phyloP scores from a whole-genome alignment of 2,329 filamentous ascomycete species.

The Alternaria sp. region DNA sequence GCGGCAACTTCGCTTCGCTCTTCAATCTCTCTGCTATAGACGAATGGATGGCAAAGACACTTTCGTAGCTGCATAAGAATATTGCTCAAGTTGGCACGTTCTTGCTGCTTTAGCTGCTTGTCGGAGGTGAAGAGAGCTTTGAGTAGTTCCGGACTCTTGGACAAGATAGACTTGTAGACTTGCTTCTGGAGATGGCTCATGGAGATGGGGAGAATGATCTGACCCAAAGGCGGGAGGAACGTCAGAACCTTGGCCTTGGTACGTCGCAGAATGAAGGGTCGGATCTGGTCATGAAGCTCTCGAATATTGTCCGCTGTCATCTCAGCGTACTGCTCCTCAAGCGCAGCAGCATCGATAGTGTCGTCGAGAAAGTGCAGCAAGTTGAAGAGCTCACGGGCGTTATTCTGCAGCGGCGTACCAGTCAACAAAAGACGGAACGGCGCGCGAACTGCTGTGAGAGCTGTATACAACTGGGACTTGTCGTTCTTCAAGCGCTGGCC shows the following conservation, averaged over 20 bases:
- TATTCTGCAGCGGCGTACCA: conserved; percentile 91
- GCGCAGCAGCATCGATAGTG: conserved; percentile 68
- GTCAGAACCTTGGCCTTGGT: conserved; percentile 91
- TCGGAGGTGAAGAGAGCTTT: conserved; percentile 79
- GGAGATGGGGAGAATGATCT: conserved; percentile 94
- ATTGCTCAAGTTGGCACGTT: conserved; percentile 86
- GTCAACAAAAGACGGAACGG: conserved; percentile 88
- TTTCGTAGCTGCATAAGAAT: conserved; percentile 95
- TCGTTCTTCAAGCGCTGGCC: conserved; percentile 96
- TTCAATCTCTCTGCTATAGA: conserved; percentile 90
- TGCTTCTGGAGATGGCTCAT: conserved; percentile 95
- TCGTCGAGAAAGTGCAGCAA: conserved; percentile 92
- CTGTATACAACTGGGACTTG: conserved; percentile 78
- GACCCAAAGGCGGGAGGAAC: conserved; percentile 89
- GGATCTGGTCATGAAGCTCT: conserved; percentile 81
- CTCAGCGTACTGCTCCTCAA: conserved; percentile 79
- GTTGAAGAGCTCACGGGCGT: conserved; percentile 93
- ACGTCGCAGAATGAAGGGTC: conserved; percentile 72
- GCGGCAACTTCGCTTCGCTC: conserved; percentile 71
- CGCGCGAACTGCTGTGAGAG: conserved; percentile 74
- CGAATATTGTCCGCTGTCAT: conserved; percentile 83
- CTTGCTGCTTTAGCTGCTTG: conserved; percentile 65
- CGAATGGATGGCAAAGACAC: conserved; percentile 93
- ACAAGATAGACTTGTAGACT: conserved; percentile 90
- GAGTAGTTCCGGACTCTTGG: conserved; percentile 88